phyloP scores from a whole-genome alignment of 1,139 yeast species.

The Pichia sp. region DNA sequence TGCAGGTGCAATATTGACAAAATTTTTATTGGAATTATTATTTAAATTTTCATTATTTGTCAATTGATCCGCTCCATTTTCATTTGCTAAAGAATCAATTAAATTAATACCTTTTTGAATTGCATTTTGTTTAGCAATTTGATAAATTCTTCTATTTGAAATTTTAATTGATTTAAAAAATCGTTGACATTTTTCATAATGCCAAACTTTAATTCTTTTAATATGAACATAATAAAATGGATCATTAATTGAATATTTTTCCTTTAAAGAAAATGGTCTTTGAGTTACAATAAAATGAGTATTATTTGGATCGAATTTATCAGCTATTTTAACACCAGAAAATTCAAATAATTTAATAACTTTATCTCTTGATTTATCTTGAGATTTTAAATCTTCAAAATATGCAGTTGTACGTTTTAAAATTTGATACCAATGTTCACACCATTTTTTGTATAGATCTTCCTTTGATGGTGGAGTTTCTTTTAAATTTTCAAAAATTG shows the following conservation, averaged over 20 bases:
- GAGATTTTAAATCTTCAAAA: conserved; percentile 26
- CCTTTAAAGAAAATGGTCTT: conserved; percentile 34
- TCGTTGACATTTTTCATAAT: conserved; percentile 75
- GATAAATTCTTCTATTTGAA: conserved; percentile 30
- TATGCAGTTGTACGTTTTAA: conserved; percentile 25
- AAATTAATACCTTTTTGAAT: conserved; percentile 7
- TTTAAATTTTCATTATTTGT: too few species aligned
- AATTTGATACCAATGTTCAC: conserved; percentile 29
- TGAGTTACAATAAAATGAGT: conserved; percentile 51
- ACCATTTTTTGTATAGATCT: conserved; percentile 28
- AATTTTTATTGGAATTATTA: conserved; percentile 1
- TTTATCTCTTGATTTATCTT: conserved; percentile 21
- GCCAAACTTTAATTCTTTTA: conserved; percentile 77
- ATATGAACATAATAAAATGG: conserved; percentile 57
- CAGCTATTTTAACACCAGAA: conserved; percentile 25
- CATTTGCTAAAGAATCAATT: conserved; percentile 1
- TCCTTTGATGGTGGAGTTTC: conserved; percentile 31
- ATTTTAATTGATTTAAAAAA: conserved; percentile 63
- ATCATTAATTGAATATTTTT: conserved; percentile 43
- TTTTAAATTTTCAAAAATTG: conserved; percentile 27
- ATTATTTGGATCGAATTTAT: conserved; percentile 26
- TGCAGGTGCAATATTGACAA: conserved; percentile 20
- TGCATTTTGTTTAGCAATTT: conserved; percentile 25
- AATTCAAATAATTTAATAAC: conserved; percentile 25
- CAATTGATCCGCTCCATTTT: too few species aligned